Evolutionary conservation across 805 yeast species (phyloP).

Genomic region (Schwanniomyces sp.): DNA sequence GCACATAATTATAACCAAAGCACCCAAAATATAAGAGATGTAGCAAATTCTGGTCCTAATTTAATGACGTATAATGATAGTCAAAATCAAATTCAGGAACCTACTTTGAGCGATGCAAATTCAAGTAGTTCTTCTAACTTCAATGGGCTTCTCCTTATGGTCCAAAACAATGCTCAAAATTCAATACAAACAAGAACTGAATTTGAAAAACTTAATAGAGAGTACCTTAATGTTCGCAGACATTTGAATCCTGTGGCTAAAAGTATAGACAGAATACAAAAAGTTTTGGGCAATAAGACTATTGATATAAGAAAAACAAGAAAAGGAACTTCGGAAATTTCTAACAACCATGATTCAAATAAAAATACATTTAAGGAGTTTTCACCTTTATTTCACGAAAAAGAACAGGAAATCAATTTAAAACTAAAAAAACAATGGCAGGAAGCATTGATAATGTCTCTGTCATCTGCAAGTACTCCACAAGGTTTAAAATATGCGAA

Average conservation of each 20-base stretch:
- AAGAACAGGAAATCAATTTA: constrained; percentile 25
- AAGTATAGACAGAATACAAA: constrained; percentile 53
- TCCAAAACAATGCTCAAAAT: constrained; percentile 36
- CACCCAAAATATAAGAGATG: constrained; percentile 14
- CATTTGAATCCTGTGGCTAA: constrained; percentile 69
- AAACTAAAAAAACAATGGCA: constrained; percentile 38
- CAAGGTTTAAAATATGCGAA: not conserved
- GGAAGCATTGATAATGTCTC: constrained; percentile 30
- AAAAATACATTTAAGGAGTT: constrained; percentile 35
- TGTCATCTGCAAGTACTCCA: constrained; percentile 9
- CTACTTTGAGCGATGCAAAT: not conserved
- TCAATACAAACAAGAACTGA: constrained; percentile 69
- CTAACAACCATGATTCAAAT: constrained; percentile 8
- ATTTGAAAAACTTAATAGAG: constrained; percentile 74
- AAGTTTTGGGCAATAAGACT: constrained; percentile 15
- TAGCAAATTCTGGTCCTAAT: constrained; percentile 8
- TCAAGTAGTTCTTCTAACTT: constrained; percentile 16
- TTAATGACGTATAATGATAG: constrained; percentile 2
- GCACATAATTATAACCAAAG: constrained; percentile 29
- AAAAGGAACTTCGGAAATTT: constrained; percentile 5
- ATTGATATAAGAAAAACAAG: constrained; percentile 23
- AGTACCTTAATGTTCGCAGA: constrained; percentile 67
- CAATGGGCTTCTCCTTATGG: constrained; percentile 26
- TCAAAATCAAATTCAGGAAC: not conserved
- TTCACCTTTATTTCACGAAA: constrained; percentile 29